phyloP scores from a whole-genome alignment of 1,284 basidiomycete species.

The Inonotus hispidus region DNA sequence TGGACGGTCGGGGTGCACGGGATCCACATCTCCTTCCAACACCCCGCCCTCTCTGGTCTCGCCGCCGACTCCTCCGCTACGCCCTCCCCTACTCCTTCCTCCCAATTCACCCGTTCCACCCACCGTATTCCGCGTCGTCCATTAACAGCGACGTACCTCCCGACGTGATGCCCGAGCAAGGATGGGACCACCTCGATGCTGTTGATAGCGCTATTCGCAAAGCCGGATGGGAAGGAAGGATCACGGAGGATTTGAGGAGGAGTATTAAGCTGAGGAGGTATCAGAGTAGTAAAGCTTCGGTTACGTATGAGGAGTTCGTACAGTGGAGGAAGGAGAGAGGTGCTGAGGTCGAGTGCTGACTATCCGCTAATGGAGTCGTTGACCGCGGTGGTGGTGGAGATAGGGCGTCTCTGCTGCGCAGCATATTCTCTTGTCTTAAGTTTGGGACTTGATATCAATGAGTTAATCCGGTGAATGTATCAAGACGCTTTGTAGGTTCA shows the following conservation, averaged over 20 bases:
- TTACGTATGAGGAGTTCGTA: constrained; percentile 74
- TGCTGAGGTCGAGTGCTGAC: constrained; percentile 22
- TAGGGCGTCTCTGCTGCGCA: background rate
- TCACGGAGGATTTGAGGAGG: constrained; percentile 79
- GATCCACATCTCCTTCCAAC: constrained; percentile 83
- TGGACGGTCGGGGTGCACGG: constrained; percentile 93
- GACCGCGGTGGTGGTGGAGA: no score
- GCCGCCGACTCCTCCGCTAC: constrained; percentile 32
- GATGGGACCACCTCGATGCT: constrained; percentile 88
- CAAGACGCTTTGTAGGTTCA: background rate
- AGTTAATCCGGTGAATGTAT: background rate
- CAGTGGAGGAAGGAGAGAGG: constrained; percentile 59
- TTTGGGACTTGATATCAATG: background rate
- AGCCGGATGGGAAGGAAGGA: constrained; percentile 80
- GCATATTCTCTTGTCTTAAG: background rate
- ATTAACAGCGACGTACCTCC: constrained; percentile 92
- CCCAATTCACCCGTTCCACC: constrained; percentile 32
- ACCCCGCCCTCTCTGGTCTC: constrained; percentile 54
- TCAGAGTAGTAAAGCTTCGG: constrained; percentile 72
- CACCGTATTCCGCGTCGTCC: constrained; percentile 43
- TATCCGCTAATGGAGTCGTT: background rate
- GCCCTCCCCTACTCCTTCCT: constrained; percentile 52
- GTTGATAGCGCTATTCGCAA: constrained; percentile 90
- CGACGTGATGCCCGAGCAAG: constrained; percentile 87
- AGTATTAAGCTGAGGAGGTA: constrained; percentile 80